Evolutionary conservation across 2,329 filamentous ascomycete genomes (phyloP).

Genomic region (Curvularia spicifera): DNA sequence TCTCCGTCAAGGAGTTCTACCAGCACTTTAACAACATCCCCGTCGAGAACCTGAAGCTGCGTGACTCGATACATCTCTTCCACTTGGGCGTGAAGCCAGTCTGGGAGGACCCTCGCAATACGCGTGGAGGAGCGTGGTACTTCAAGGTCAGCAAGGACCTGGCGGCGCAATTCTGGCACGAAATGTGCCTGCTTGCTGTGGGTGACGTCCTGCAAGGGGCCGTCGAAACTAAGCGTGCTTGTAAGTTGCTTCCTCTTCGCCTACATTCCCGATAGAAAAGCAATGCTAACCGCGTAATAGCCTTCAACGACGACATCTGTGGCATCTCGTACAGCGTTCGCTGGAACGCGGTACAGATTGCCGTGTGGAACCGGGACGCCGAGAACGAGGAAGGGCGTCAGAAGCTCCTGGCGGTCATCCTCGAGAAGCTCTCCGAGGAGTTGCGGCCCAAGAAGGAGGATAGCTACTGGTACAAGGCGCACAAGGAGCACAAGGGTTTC

Average conservation of each 20-base stretch:
- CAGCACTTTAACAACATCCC: conserved; percentile 72
- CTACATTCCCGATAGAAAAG: background rate
- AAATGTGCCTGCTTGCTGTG: conserved; percentile 80
- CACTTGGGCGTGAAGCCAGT: conserved; percentile 82
- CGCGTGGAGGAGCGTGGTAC: conserved; percentile 86
- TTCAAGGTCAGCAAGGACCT: conserved; percentile 83
- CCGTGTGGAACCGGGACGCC: conserved; percentile 91
- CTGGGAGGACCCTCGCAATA: conserved; percentile 87
- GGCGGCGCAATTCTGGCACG: conserved; percentile 77
- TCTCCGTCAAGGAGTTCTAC: conserved; percentile 58
- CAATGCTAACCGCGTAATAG: conserved; percentile 22
- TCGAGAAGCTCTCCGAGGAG: conserved; percentile 75
- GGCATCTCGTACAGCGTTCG: conserved; percentile 86
- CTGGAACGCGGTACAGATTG: conserved; percentile 87
- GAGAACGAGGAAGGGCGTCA: conserved; percentile 81
- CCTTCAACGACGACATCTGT: conserved; percentile 78
- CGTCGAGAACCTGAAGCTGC: conserved; percentile 72
- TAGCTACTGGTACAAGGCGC: conserved; percentile 84
- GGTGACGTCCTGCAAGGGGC: conserved; percentile 79
- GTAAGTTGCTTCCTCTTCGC: conserved; percentile 57
- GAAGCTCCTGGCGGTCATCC: conserved; percentile 72
- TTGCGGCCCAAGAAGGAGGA: conserved; percentile 68
- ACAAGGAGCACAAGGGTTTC: conserved; percentile 86
- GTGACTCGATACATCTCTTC: conserved; percentile 74
- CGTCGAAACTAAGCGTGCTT: conserved; percentile 64